A percentile compares a stretch with the other conserved stretches of the same genome.
Evolutionary conservation across 805 yeast genomes (phyloP).

Genomic region (Wickerhamomyces alni): DNA sequence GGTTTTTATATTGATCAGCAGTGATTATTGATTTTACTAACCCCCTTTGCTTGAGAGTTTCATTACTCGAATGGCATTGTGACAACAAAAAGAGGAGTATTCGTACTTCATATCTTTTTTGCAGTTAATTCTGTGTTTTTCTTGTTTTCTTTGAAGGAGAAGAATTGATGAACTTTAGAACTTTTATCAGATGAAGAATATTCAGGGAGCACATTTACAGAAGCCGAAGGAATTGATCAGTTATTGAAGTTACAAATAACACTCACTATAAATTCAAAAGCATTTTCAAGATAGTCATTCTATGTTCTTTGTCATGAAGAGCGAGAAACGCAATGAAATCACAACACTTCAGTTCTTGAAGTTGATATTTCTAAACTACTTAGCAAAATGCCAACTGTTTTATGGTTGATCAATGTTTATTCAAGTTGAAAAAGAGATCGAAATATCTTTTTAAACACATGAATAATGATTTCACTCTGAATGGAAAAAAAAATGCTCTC

Average conservation of each 20-base stretch:
- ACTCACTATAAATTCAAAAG: not conserved
- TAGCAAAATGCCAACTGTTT: not conserved
- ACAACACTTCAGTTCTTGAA: not conserved
- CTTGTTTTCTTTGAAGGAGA: not conserved
- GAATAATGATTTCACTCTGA: too few species aligned
- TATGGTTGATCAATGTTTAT: not conserved
- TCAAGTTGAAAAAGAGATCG: not conserved
- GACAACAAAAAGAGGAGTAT: not conserved
- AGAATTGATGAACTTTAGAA: not conserved
- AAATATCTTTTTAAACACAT: too few species aligned
- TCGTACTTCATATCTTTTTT: not conserved
- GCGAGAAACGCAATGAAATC: too few species aligned
- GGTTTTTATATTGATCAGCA: conserved; percentile 2
- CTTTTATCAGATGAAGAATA: not conserved
- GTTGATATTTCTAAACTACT: not conserved
- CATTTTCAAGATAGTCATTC: not conserved
- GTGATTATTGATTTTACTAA: not conserved
- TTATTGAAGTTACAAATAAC: not conserved
- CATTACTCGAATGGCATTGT: too few species aligned
- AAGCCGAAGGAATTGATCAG: not conserved
- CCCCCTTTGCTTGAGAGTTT: too few species aligned
- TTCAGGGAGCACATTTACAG: not conserved
- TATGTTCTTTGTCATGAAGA: too few species aligned
- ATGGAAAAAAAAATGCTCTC: not conserved
- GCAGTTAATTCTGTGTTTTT: not conserved